Evolutionary conservation across 768 basidiomycete species (phyloP), one percentile per base, ranked within the genome.

Genomic region (Paxillus rubicundulus): DNA sequence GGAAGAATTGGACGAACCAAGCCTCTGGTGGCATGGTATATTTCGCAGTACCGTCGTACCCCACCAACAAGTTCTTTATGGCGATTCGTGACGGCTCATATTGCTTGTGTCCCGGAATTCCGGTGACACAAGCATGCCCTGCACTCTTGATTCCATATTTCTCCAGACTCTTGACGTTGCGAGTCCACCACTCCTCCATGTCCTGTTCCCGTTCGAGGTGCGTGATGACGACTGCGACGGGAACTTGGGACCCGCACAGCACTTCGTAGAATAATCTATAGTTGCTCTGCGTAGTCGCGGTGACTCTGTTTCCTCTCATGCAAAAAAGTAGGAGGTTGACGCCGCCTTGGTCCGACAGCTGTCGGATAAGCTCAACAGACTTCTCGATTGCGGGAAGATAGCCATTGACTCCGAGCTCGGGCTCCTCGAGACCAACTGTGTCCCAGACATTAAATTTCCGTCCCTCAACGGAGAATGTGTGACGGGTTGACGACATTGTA

Each of bases 321-420:
- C 70, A 70, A 55, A 70, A 77, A 0, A 78, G 62, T 1, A 79
- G 63, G 21, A 78, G 70, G 54, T 67, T 66, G 13, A 79, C 61
- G 30, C 78, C 77, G 1, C 63, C 71, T 13, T 46, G 56, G 4
- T 28, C 36, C 5, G 54, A 30, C 9, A 78, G 59, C 2, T 55
- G 58, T 10, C 62, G 57, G 53, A 79, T 67, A 6, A 80, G 73
- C 3, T 50, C 32, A 47, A 49, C 57, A 16, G 69, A 24, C 61
- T 40, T 72, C 59, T 48, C 62, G 45, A 72, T 65, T 7, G 68
- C 69, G 9, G 62, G 52, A 17, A 70, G 56, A 39, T 65, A 62
- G 10, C 61, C 60, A 8, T 58, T 55, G 46, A 50, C 58, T 14
- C 64, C 69, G 52, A 61, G 55, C 40, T 61, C 58, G 4, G 62